These are phyloP conservation scores for Glycine latifolia DNA, from an alignment of 306 rosid genomes.

Conservation along the genomic window DNA sequence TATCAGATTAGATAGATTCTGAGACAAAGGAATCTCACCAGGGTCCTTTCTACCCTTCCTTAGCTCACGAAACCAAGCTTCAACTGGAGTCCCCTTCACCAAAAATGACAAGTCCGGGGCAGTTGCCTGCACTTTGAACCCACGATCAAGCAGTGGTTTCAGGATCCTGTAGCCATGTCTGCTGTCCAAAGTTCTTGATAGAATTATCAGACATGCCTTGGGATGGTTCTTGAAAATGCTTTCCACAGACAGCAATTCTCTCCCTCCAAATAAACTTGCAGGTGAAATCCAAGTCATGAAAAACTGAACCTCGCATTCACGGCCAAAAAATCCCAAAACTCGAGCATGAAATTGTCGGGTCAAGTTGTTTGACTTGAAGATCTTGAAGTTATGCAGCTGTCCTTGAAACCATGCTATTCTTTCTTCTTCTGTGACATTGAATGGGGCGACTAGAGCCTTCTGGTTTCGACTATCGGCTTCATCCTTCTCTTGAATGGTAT, in stretches of 20 bases:
- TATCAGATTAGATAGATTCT: slow-evolving; percentile 70
- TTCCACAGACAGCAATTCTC: slow-evolving; percentile 63
- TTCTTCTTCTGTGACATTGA: slow-evolving; percentile 52
- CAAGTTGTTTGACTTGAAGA: slow-evolving; percentile 57
- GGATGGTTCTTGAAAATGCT: slow-evolving; percentile 72
- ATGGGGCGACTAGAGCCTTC: slow-evolving; percentile 54
- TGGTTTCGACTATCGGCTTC: slow-evolving; percentile 11
- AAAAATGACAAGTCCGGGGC: slow-evolving; percentile 73
- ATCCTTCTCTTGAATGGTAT: slow-evolving; percentile 39
- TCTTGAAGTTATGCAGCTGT: slow-evolving; percentile 51
- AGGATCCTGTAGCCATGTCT: slow-evolving; percentile 55
- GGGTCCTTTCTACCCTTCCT: slow-evolving; percentile 71
- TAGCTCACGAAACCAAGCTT: slow-evolving; percentile 66
- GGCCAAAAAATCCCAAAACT: slow-evolving; percentile 54
- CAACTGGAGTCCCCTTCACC: slow-evolving; percentile 67
- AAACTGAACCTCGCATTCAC: slow-evolving; percentile 55
- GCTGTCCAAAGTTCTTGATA: slow-evolving; percentile 73
- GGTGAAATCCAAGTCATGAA: slow-evolving; percentile 79
- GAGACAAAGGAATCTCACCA: slow-evolving; percentile 73
- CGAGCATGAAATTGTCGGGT: slow-evolving; percentile 50
- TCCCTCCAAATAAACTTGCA: slow-evolving; percentile 46
- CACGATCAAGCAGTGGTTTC: slow-evolving; percentile 60
- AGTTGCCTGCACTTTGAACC: slow-evolving; percentile 63
- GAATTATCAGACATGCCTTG: slow-evolving; percentile 62
- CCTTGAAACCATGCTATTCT: slow-evolving; percentile 59